Percentiles rank a stretch among this genome's conserved stretches.
These are phyloP conservation scores for Dothideomycetidae sp. DNA, from an alignment of 2,329 filamentous ascomycete genomes.

Conservation along the genomic window DNA sequence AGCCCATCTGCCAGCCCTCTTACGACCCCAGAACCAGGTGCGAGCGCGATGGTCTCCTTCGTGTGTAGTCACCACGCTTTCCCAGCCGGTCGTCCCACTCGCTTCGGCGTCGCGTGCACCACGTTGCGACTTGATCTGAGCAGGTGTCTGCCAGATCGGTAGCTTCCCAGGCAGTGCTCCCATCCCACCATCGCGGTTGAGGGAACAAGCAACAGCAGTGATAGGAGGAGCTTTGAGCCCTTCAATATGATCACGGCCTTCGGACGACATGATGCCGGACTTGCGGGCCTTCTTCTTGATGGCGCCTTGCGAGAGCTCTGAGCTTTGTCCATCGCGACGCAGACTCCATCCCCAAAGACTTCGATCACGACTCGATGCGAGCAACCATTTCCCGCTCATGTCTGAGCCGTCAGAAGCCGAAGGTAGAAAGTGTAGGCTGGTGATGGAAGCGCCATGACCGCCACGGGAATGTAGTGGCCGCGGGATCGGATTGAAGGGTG, in stretches of 20 bases:
- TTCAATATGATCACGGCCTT: constrained; percentile 31
- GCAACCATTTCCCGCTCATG: constrained; percentile 78
- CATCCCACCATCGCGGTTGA: constrained; percentile 91
- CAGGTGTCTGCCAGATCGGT: constrained; percentile 67
- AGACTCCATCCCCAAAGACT: constrained; percentile 96
- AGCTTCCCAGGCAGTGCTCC: constrained; percentile 67
- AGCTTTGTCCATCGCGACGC: constrained; percentile 83
- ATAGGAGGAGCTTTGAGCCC: constrained; percentile 79
- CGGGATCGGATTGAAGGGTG: constrained; percentile 75
- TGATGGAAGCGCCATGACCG: constrained; percentile 79
- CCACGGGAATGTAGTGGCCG: constrained; percentile 73
- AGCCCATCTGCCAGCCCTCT: constrained; percentile 82
- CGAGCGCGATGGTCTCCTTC: constrained; percentile 69
- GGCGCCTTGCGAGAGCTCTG: constrained; percentile 82
- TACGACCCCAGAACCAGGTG: constrained; percentile 97
- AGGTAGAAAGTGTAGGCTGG: constrained; percentile 69
- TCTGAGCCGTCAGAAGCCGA: constrained; percentile 82
- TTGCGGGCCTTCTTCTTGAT: constrained; percentile 85
- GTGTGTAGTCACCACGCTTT: constrained; percentile 90
- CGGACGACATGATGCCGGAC: constrained; percentile 47
- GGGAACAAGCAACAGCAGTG: constrained; percentile 75
- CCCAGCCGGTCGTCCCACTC: constrained; percentile 79
- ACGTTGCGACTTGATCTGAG: constrained; percentile 38
- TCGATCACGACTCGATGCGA: constrained; percentile 77
- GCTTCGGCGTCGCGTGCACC: constrained; percentile 53